Evolutionary conservation across 78 protist genomes (phyloP), one percentile per base, ranked within the genome.

Genomic region (Dictyostelium purpureum): DNA sequence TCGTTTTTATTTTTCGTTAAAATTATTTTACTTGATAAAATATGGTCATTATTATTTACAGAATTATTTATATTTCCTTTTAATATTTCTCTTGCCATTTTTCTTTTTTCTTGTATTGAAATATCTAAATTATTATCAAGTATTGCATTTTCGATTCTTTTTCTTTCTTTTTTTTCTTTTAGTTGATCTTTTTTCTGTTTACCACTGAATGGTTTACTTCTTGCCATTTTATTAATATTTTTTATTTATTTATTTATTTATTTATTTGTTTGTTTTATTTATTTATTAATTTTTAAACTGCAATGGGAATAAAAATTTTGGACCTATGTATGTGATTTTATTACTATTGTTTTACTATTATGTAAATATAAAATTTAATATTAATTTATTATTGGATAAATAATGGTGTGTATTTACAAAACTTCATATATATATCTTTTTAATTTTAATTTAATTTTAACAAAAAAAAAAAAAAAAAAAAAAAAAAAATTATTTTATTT

Each of bases 141-240:
- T 19, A 67, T 12, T 43, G 73, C 51, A n/a, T 12, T 12, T 28
- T 79, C 88, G 3, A 74, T 56, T 49, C 95, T 66, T 65, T 90
- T 90, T 56, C 87, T 77, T 35, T 90, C 95, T 57, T 83, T 77
- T 54, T 90, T 90, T 9, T 33, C 88, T 40, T 90, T 79, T 40
- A 90, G 37, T 61, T 90, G 95, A 51, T 69, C 82, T 70, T 90
- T 90, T 45, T 90, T 90, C 56, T 77, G 81, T 74, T 90, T 90
- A 6, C 89, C 95, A 54, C 95, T 90, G 42, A 90, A 90, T 47
- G 95, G 95, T 67, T 90, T 90, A 0, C 88, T 38, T 52, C 87
- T 57, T 3, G 93, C 43, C 93, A 88, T 88, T 66, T 24, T 61
- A 11, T 40, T 79, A 9, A 61, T 7, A 11, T 61, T 79, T 10